Evolutionary conservation across 2,329 filamentous ascomycete genomes (phyloP).

Genomic region (Ophiocordyceps camponoti-rufipedis): DNA sequence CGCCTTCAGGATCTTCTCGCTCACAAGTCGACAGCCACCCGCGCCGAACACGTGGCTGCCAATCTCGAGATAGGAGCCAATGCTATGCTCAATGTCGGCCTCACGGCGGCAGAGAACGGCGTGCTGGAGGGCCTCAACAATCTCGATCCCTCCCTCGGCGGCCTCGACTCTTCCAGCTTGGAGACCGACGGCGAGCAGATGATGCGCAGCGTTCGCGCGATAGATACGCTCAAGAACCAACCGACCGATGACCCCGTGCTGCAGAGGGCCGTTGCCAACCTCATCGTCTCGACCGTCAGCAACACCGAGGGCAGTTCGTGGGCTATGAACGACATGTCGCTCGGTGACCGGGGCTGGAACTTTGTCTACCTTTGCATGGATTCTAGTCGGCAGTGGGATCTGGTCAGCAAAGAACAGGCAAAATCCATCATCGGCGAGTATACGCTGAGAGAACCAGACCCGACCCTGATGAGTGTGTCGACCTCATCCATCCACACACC

Average conservation of each 20-base stretch:
- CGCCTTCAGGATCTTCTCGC: constrained; percentile 23
- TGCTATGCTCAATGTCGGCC: constrained; percentile 22
- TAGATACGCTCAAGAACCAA: constrained; percentile 29
- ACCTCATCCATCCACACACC: background rate
- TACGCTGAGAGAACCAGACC: constrained; percentile 27
- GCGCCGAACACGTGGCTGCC: constrained; percentile 28
- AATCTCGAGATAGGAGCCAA: constrained; percentile 27
- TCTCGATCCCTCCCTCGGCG: constrained; percentile 17
- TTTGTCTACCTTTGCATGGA: constrained; percentile 35
- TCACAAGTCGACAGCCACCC: constrained; percentile 24
- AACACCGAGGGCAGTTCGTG: constrained; percentile 29
- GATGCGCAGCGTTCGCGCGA: constrained; percentile 21
- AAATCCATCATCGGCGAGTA: constrained; percentile 28
- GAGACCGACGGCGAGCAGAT: constrained; percentile 6
- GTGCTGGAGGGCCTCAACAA: constrained; percentile 12
- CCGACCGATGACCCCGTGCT: constrained; percentile 26
- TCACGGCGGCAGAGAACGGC: constrained; percentile 18
- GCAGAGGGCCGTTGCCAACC: constrained; percentile 29
- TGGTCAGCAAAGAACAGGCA: constrained; percentile 22
- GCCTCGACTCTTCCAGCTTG: constrained; percentile 6
- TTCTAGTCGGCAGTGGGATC: constrained; percentile 31
- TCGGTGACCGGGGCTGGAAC: constrained; percentile 29
- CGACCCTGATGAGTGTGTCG: constrained; percentile 22
- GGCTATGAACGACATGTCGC: constrained; percentile 24
- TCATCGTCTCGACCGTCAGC: constrained; percentile 25